phyloP scores from a whole-genome alignment of 2,329 filamentous ascomycete species.

The Cercospora sp. region DNA sequence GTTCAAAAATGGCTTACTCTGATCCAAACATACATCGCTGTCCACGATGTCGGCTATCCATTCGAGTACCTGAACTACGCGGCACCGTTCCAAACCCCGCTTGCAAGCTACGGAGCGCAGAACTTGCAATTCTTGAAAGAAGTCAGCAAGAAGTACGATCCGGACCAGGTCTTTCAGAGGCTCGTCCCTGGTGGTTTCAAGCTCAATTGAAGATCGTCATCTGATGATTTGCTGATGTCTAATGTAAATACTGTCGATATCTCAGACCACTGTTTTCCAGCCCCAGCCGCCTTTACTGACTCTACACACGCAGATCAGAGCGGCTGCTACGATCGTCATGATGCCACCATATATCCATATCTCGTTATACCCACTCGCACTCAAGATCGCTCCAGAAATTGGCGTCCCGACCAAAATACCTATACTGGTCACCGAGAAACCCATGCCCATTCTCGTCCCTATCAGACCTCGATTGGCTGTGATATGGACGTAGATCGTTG shows the following conservation, averaged over 20 bases:
- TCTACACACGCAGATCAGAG: slow-evolving; percentile 30
- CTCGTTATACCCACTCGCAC: slow-evolving; percentile 45
- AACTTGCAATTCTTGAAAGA: slow-evolving; percentile 35
- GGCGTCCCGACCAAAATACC: slow-evolving; percentile 57
- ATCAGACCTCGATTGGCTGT: slow-evolving; percentile 47
- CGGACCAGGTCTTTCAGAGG: slow-evolving; percentile 40
- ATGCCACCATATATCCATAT: slow-evolving; percentile 50
- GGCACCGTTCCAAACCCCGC: slow-evolving; percentile 40
- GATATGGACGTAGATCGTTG: slow-evolving; percentile 49
- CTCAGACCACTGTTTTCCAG: slow-evolving; percentile 23
- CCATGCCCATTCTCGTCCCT: slow-evolving; percentile 58
- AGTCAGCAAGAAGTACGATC: slow-evolving; percentile 42
- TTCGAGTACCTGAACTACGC: slow-evolving; percentile 43
- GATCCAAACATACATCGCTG: slow-evolving; percentile 12
- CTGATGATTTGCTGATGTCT: background rate
- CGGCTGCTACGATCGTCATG: slow-evolving; percentile 32
- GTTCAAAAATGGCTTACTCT: slow-evolving; percentile 10
- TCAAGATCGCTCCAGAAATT: slow-evolving; percentile 58
- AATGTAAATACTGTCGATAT: slow-evolving; percentile 11
- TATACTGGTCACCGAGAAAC: slow-evolving; percentile 53
- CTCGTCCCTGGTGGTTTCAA: slow-evolving; percentile 42
- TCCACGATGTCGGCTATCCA: slow-evolving; percentile 14
- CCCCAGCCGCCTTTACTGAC: slow-evolving; percentile 35
- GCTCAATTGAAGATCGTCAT: slow-evolving; percentile 17
- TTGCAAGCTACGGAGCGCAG: slow-evolving; percentile 36